These are phyloP conservation scores for Leishmania amazonensis DNA, from an alignment of 208 protist genomes.

Conservation along the genomic window DNA sequence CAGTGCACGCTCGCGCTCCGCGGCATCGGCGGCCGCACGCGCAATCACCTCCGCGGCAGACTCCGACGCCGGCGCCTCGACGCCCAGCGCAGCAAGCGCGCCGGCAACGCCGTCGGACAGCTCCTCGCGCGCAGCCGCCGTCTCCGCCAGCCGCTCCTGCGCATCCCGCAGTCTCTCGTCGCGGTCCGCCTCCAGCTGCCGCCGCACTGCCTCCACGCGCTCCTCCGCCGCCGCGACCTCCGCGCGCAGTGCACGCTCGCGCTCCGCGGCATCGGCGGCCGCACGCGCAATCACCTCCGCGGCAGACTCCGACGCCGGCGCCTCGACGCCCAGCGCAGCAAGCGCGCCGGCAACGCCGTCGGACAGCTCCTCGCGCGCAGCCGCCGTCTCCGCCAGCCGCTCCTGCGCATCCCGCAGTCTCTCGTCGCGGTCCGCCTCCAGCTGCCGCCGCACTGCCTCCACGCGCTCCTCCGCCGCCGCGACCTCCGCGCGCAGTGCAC, in stretches of 20 bases:
- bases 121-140: conserved; percentile 7
- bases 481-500: conserved; percentile 2
- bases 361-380: not conserved
- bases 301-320: not conserved
- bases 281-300: conserved; percentile 10
- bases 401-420: not conserved
- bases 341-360: conserved; percentile 2
- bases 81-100: conserved; percentile 5
- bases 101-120: conserved; percentile 4
- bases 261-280: conserved; percentile 16
- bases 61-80: not conserved
- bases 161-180: not conserved
- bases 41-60: not conserved
- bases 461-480: not conserved
- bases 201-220: conserved; percentile 14
- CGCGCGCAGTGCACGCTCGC: conserved; percentile 14
- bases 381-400: not conserved
- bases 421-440: conserved; percentile 11
- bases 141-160: conserved; percentile 13
- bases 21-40: conserved; percentile 16
- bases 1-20: conserved; percentile 24
- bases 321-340: conserved; percentile 18
- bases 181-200: conserved; percentile 9
- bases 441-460: conserved; percentile 7
- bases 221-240: not conserved